Evolutionary conservation across 345 rosid species (phyloP).

Genomic region (Eucalyptus paniculata): DNA sequence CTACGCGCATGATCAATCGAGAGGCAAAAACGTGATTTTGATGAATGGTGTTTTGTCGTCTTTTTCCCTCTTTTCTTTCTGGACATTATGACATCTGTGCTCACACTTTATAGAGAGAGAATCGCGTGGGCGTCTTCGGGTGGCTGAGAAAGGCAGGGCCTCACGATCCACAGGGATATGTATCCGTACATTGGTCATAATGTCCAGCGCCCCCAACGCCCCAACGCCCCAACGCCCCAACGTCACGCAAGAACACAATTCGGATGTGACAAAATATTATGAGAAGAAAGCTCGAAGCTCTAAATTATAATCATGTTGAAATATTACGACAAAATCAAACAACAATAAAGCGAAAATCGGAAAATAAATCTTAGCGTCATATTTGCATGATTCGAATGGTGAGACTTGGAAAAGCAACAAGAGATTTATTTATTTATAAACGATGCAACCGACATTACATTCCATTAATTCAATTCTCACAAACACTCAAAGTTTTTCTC

Average conservation of each 20-base stretch:
- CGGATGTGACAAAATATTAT: background rate
- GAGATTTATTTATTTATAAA: fast-evolving
- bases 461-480: fast-evolving
- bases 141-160: background rate
- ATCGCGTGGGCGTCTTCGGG: background rate
- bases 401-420: background rate
- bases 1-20: background rate
- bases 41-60: background rate
- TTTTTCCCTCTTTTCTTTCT: background rate
- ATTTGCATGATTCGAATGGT: background rate
- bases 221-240: background rate
- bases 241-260: background rate
- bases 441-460: fast-evolving
- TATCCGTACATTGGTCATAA: background rate
- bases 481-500: no score
- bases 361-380: background rate
- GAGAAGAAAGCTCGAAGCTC: background rate
- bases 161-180: background rate
- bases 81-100: background rate
- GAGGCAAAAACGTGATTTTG: background rate
- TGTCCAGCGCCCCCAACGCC: no score
- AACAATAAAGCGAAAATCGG: background rate
- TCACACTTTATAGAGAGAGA: background rate
- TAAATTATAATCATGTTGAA: background rate
- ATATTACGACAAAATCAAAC: background rate